A percentile compares a stretch with the other conserved stretches of the same genome.
Conservation (phyloP, 106 monocot genomes). For the Phalaenopsis aphrodite region DNA sequence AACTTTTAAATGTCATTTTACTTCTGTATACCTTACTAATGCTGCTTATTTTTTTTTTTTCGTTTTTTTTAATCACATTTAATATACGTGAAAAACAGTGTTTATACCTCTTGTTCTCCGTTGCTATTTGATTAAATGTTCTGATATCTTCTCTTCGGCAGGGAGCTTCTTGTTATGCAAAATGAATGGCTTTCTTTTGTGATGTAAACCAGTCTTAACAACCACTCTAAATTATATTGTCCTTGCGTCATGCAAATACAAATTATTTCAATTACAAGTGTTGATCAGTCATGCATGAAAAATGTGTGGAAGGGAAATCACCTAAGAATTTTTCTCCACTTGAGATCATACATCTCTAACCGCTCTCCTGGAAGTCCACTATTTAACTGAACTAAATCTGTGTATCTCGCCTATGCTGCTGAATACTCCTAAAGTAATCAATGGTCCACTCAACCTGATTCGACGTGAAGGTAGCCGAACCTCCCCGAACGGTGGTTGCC, state of each 20-base stretch:
- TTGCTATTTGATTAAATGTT: slow-evolving; percentile 5
- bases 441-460: no score
- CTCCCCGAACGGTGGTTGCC: no score
- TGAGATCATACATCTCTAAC: no score
- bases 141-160: neutral
- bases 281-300: neutral
- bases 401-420: no score
- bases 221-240: neutral
- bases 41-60: neutral
- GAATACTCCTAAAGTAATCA: no score
- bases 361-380: no score
- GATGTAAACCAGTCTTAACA: neutral
- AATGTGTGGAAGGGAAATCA: neutral
- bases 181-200: neutral
- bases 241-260: neutral
- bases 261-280: neutral
- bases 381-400: no score
- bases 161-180: neutral
- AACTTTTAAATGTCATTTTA: neutral
- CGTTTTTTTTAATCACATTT: neutral
- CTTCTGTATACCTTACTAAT: neutral
- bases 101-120: neutral
- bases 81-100: neutral
- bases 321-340: no score
- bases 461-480: no score